Evolutionary conservation across 352 stramenopile genomes (phyloP).

Genomic region (Globisporangium mamillatum): DNA sequence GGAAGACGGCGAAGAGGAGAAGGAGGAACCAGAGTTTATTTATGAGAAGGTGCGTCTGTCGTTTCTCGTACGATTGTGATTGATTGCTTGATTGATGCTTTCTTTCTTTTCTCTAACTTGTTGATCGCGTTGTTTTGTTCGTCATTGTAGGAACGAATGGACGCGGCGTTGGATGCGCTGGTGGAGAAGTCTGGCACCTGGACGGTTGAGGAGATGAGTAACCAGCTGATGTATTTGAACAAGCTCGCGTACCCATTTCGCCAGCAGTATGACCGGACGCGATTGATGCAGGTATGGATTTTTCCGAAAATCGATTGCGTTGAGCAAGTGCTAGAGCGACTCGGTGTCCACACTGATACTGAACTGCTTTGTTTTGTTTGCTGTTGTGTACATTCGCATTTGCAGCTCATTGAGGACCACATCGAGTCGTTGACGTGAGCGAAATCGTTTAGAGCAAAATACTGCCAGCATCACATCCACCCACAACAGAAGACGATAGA

Average conservation of each 20-base stretch:
- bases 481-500: neutral
- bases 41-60: constrained; percentile 71
- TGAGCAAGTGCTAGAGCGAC: neutral
- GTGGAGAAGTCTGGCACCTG: constrained; percentile 61
- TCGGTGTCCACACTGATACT: neutral
- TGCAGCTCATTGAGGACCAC: constrained; percentile 10
- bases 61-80: neutral
- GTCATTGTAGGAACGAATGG: constrained; percentile 49
- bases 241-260: constrained; percentile 68
- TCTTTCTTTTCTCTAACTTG: neutral
- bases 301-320: neutral
- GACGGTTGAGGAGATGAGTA: constrained; percentile 71
- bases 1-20: constrained; percentile 4
- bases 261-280: constrained; percentile 52
- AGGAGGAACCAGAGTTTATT: constrained; percentile 49
- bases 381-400: neutral
- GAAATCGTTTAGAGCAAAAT: neutral
- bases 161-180: constrained; percentile 36
- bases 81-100: neutral
- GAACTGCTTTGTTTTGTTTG: neutral
- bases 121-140: constrained; percentile 2
- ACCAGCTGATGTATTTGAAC: constrained; percentile 67
- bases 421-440: constrained; percentile 10
- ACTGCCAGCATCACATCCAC: no score
- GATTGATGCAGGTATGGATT: constrained; percentile 63